Evolutionary conservation across 805 yeast species (phyloP).

Genomic region (Candida tibetensis): DNA sequence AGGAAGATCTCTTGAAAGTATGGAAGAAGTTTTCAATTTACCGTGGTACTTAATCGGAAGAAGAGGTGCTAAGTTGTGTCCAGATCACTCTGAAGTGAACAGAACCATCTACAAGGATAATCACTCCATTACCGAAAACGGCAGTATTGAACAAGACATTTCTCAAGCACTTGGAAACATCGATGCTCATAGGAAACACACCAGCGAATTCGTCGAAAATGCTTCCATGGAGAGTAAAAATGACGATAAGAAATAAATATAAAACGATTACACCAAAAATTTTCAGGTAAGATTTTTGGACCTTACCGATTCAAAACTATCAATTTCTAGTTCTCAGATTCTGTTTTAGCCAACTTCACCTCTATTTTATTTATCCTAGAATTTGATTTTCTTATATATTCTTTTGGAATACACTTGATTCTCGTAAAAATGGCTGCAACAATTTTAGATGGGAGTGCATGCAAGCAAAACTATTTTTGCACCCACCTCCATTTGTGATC

Average conservation of each 20-base stretch:
- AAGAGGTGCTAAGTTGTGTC: slow-evolving; percentile 50
- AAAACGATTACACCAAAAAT: neutral
- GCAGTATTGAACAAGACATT: neutral
- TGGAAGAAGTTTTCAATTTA: slow-evolving; percentile 50
- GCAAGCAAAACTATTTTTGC: too few relatives aligned
- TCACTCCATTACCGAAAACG: slow-evolving; percentile 1
- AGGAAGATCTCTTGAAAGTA: slow-evolving; percentile 50
- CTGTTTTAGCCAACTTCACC: too few relatives aligned
- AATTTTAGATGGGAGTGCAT: too few relatives aligned
- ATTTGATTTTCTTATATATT: too few relatives aligned
- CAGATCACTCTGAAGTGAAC: slow-evolving; percentile 46
- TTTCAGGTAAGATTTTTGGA: neutral
- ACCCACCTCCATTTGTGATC: too few relatives aligned
- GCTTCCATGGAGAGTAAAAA: slow-evolving; percentile 4
- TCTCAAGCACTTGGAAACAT: neutral
- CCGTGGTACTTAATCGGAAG: slow-evolving; percentile 62
- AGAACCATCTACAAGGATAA: slow-evolving; percentile 21
- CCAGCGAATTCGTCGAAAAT: slow-evolving; percentile 1
- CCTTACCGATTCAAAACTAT: neutral
- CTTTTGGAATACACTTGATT: too few relatives aligned
- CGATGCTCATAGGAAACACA: neutral
- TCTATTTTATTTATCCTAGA: too few relatives aligned
- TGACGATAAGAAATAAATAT: neutral
- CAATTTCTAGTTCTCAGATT: neutral
- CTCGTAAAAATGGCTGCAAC: too few relatives aligned